Conservation (phyloP, 1,139 yeast species). For the Geotrichum fermentans region DNA sequence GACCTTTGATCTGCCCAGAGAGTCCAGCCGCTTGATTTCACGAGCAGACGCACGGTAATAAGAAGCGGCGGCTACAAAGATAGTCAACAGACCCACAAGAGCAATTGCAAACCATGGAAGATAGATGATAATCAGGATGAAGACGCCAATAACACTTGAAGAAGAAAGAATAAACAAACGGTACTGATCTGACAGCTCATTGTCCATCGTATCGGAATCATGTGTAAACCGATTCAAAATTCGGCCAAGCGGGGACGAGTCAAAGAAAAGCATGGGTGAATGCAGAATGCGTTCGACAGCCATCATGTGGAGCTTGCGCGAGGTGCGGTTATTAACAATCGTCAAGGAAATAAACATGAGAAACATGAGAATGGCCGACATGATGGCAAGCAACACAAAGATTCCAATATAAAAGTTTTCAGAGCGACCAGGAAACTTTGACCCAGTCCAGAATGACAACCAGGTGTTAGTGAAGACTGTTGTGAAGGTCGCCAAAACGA, state of each 20-base stretch:
- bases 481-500: conserved; percentile 53
- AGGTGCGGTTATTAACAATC: conserved; percentile 46
- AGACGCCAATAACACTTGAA: conserved; percentile 55
- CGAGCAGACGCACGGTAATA: conserved; percentile 71
- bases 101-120: conserved; percentile 79
- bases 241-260: conserved; percentile 67
- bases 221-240: conserved; percentile 70
- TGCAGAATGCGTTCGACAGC: conserved; percentile 62
- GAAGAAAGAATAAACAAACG: conserved; percentile 46
- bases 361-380: conserved; percentile 39
- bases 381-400: conserved; percentile 50
- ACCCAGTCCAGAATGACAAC: conserved; percentile 78
- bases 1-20: conserved; percentile 67
- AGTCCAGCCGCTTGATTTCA: conserved; percentile 79
- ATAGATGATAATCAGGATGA: conserved; percentile 64
- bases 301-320: conserved; percentile 35
- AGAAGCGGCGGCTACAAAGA: conserved; percentile 49
- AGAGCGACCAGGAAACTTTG: conserved; percentile 47
- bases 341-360: conserved; percentile 48
- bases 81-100: conserved; percentile 48
- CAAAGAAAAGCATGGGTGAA: conserved; percentile 68
- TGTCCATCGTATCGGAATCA: conserved; percentile 80
- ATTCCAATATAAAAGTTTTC: conserved; percentile 66
- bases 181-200: conserved; percentile 47
- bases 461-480: conserved; percentile 69